A percentile compares a stretch with the other conserved stretches of the same genome.
Conservation (phyloP, 2,329 filamentous ascomycete species). For the Fusarium virguliforme region DNA sequence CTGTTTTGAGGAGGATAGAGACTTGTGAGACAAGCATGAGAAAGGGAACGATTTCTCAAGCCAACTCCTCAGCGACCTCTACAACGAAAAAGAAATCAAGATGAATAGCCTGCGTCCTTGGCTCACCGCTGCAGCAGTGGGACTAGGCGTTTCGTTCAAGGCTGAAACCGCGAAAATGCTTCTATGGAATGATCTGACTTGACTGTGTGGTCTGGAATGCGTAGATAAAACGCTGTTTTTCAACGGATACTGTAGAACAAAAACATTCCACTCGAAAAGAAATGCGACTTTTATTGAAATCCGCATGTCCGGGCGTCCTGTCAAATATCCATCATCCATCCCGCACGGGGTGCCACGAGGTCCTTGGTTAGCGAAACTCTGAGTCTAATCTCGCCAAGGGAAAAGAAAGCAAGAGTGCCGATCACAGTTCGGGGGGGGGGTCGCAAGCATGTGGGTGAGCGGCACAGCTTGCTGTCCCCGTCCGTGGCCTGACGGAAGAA, state of each 20-base stretch:
- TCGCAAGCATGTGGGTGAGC: constrained; percentile 30
- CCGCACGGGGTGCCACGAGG: constrained; percentile 21
- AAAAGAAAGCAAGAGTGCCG: constrained; percentile 25
- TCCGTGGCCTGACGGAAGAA: constrained; percentile 27
- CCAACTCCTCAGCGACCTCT: neutral
- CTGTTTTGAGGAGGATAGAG: neutral
- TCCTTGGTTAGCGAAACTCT: constrained; percentile 12
- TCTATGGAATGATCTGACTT: neutral
- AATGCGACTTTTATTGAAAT: constrained; percentile 8
- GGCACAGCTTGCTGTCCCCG: constrained; percentile 15
- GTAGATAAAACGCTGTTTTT: neutral
- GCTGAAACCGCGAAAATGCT: neutral
- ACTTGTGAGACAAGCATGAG: constrained; percentile 28
- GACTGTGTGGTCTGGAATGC: neutral
- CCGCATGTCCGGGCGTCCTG: constrained; percentile 2
- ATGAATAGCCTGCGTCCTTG: constrained; percentile 1
- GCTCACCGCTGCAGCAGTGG: constrained; percentile 26
- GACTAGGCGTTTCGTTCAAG: constrained; percentile 3
- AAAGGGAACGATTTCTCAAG: constrained; percentile 13
- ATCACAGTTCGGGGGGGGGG: constrained; percentile 39
- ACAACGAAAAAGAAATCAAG: neutral
- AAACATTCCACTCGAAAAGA: neutral
- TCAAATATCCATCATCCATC: constrained; percentile 4
- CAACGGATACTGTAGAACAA: neutral
- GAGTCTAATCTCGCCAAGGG: constrained; percentile 20